phyloP scores from a whole-genome alignment of 805 yeast genomes.

The Hanseniaspora pseudoguilliermondii region DNA sequence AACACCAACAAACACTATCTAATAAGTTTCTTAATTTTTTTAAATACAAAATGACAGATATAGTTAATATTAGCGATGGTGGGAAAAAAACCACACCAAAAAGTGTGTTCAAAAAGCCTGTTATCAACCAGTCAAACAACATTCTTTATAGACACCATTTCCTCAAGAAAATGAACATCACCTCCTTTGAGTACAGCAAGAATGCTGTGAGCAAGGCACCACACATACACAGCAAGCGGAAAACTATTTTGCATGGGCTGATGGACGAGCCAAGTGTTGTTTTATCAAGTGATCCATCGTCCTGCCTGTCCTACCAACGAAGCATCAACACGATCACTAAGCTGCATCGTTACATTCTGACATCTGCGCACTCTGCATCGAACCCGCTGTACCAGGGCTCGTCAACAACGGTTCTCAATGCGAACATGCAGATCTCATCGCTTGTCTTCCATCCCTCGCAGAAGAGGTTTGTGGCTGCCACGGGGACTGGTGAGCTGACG shows the following conservation, averaged over 20 bases:
- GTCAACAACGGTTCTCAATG: not conserved
- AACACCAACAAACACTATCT: no score
- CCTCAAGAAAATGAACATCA: not conserved
- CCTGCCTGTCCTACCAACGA: not conserved
- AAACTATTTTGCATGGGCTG: not conserved
- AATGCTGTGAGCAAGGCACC: not conserved
- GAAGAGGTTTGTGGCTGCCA: constrained; percentile 56
- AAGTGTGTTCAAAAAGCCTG: not conserved
- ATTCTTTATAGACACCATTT: constrained; percentile 2
- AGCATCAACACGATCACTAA: not conserved
- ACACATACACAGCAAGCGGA: not conserved
- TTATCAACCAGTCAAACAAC: constrained; percentile 3
- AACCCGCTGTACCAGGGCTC: no score
- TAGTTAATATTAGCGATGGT: not conserved
- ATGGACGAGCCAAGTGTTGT: not conserved
- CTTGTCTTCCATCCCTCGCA: not conserved
- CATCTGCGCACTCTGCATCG: not conserved
- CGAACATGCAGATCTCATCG: constrained; percentile 3
- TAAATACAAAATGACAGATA: not conserved
- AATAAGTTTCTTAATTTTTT: not conserved
- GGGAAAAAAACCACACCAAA: not conserved
- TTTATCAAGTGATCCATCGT: not conserved
- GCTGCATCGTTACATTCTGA: constrained; percentile 3
- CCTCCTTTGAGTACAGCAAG: not conserved
- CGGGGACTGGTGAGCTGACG: constrained; percentile 90